Percentiles rank a stretch among this genome's conserved stretches.
These are phyloP conservation scores for Trichoderma cornu-damae DNA, from an alignment of 2,329 filamentous ascomycete genomes.

Conservation along the genomic window DNA sequence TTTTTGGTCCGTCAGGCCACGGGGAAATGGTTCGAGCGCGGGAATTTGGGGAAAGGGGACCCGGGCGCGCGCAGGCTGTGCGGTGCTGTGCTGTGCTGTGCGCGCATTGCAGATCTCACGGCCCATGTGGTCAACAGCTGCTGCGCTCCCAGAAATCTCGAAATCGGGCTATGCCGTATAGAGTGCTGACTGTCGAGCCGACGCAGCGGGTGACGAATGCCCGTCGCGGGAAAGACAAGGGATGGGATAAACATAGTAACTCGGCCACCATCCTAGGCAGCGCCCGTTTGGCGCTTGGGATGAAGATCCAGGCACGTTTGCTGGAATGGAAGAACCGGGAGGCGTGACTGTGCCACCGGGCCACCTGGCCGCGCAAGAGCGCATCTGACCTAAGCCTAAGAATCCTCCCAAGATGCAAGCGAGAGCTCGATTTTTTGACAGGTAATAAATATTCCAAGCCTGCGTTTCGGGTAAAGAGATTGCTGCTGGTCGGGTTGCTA, in stretches of 20 bases:
- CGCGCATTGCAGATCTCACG: not conserved
- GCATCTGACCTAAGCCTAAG: conserved; percentile 11
- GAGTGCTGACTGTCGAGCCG: conserved; percentile 15
- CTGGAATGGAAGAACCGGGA: not conserved
- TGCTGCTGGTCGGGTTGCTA: not conserved
- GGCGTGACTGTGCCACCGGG: not conserved
- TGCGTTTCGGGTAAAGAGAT: not conserved
- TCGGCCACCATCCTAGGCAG: not conserved
- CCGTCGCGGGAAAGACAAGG: conserved; percentile 11
- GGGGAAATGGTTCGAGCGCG: not conserved
- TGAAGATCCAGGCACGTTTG: conserved; percentile 3
- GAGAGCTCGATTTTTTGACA: conserved; percentile 13
- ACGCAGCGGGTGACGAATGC: conserved; percentile 11
- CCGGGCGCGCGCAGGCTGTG: not conserved
- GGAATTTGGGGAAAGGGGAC: not conserved
- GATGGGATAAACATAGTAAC: conserved; percentile 9
- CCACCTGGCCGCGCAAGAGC: no score
- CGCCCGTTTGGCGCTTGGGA: conserved; percentile 9
- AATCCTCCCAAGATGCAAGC: conserved; percentile 8
- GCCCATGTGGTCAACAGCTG: not conserved
- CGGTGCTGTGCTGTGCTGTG: no score
- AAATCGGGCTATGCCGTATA: conserved; percentile 13
- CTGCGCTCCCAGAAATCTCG: conserved; percentile 7
- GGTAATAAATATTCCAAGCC: no score
- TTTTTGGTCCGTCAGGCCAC: not conserved